Conservation (phyloP, 306 rosid genomes). For the Trichosanthes truncata region DNA sequence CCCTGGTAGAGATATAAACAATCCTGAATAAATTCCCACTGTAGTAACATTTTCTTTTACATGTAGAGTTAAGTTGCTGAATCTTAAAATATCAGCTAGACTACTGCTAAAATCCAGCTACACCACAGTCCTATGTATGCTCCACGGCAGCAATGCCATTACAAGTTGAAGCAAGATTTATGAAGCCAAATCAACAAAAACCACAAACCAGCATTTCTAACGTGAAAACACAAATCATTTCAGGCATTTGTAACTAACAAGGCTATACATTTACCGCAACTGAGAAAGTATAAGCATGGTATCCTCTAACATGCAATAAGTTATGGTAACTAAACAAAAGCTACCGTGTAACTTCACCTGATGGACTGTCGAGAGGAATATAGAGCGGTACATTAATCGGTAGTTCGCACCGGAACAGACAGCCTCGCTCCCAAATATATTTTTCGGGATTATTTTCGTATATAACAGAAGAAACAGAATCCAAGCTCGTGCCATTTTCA, state of each 20-base stretch:
- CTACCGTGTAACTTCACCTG: conserved; percentile 32
- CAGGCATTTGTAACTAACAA: background rate
- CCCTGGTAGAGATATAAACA: background rate
- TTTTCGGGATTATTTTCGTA: conserved; percentile 43
- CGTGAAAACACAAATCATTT: background rate
- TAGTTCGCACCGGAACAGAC: conserved; percentile 67
- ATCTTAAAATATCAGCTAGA: background rate
- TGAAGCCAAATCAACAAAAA: background rate
- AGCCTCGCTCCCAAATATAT: conserved; percentile 77
- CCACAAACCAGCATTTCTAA: background rate
- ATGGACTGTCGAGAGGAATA: conserved; percentile 32
- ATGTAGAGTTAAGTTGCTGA: background rate
- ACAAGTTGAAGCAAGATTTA: background rate
- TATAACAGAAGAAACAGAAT: conserved; percentile 25
- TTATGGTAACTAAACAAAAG: background rate
- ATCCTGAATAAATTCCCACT: background rate
- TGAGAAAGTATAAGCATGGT: background rate
- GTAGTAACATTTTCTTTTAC: background rate
- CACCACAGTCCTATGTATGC: background rate
- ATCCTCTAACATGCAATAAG: background rate
- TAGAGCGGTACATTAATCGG: conserved; percentile 62
- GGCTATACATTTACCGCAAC: background rate
- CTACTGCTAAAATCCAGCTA: background rate
- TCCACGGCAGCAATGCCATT: background rate
- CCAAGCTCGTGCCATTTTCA: conserved; percentile 18